Percentiles rank a stretch among this genome's conserved stretches.
Conservation (phyloP, 139 green algal genomes). For the Protoeuglena noctilucae region DNA sequence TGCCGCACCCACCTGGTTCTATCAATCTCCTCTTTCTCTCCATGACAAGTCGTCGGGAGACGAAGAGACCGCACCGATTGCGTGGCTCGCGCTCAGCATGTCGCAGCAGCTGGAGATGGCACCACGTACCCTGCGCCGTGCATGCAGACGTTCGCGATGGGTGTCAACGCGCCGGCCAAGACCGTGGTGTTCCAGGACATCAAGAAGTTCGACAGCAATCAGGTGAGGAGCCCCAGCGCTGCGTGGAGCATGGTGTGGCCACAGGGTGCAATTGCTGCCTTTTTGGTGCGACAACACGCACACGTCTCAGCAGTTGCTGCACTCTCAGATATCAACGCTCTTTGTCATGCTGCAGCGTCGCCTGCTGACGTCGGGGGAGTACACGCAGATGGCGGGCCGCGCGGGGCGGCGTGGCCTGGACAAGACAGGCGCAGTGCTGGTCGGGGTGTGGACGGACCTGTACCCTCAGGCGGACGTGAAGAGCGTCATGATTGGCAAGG, state of each 20-base stretch:
- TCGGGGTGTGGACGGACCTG: constrained; percentile 51
- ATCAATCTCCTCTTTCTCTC: background rate
- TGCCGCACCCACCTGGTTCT: background rate
- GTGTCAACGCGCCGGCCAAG: constrained; percentile 86
- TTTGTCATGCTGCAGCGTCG: constrained; percentile 12
- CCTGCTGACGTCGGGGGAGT: constrained; percentile 66
- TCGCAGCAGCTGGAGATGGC: too few relatives aligned
- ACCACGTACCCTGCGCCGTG: too few relatives aligned
- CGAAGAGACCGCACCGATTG: too few relatives aligned
- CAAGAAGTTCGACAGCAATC: constrained; percentile 84
- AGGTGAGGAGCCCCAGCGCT: constrained; percentile 21
- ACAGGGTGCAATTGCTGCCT: too few relatives aligned
- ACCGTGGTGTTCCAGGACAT: constrained; percentile 76
- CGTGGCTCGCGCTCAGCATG: too few relatives aligned
- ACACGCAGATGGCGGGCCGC: constrained; percentile 90
- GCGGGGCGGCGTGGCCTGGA: constrained; percentile 74
- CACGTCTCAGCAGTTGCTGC: too few relatives aligned
- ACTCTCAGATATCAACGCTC: background rate
- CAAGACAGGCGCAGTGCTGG: constrained; percentile 72
- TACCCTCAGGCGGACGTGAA: constrained; percentile 16
- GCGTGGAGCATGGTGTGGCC: too few relatives aligned
- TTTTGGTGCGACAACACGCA: too few relatives aligned
- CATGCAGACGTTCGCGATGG: constrained; percentile 98
- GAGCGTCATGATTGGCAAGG: constrained; percentile 24
- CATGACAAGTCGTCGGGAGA: too few relatives aligned